Conservation (phyloP, 306 rosid species). For the Lagenaria siceraria region DNA sequence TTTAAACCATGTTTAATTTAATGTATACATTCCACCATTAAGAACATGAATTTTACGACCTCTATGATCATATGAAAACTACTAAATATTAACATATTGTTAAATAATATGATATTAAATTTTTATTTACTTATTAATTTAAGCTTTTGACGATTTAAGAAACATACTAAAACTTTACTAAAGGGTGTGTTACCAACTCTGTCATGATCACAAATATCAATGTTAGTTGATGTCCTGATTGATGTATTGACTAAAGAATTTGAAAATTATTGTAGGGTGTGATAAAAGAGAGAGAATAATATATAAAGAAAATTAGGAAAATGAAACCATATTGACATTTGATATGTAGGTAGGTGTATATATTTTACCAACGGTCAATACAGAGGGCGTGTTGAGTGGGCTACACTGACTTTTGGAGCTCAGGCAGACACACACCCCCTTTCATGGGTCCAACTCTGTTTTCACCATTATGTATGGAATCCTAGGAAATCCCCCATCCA, state of each 20-base stretch:
- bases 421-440: conserved; percentile 3
- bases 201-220: not conserved
- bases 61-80: too few species aligned
- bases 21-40: too few species aligned
- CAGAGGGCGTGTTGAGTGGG: not conserved
- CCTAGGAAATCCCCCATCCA: conserved; percentile 28
- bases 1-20: too few species aligned
- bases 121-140: too few species aligned
- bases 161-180: not conserved
- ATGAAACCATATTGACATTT: not conserved
- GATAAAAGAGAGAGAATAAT: not conserved
- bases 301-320: too few species aligned
- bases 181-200: not conserved
- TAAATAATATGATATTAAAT: too few species aligned
- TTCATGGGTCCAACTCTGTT: conserved; percentile 36
- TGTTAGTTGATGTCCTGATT: not conserved
- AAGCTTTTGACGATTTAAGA: too few species aligned
- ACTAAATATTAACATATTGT: too few species aligned
- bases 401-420: conserved; percentile 7
- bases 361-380: not conserved
- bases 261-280: not conserved
- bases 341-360: not conserved
- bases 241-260: not conserved
- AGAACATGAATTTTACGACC: too few species aligned
- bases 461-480: conserved; percentile 43